Percentiles rank a stretch among this genome's conserved stretches.
phyloP scores from a whole-genome alignment of 2,329 filamentous ascomycete genomes.

The Botryotinia globosa region DNA sequence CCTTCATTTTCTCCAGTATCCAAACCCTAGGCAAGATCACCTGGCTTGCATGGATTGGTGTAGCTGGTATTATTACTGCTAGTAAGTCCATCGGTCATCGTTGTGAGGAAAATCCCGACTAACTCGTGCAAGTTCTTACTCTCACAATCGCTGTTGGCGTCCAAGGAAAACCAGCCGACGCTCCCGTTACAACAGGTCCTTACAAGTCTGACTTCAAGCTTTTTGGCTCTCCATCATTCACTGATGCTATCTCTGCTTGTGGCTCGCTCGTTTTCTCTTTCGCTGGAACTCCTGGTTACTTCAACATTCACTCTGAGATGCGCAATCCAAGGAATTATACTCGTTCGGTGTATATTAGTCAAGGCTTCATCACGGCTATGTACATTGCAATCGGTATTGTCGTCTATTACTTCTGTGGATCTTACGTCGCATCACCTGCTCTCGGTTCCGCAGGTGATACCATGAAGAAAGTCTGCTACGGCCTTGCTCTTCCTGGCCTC shows the following conservation, averaged over 20 bases:
- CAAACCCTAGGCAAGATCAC: conserved; percentile 60
- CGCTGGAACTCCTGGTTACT: conserved; percentile 58
- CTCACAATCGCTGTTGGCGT: conserved; percentile 53
- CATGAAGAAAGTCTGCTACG: conserved; percentile 61
- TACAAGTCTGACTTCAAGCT: conserved; percentile 59
- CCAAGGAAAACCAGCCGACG: conserved; percentile 31
- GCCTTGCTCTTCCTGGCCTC: conserved; percentile 55
- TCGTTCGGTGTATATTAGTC: conserved; percentile 53
- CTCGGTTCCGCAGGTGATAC: conserved; percentile 58
- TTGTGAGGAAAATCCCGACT: not conserved
- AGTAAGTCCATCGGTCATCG: not conserved
- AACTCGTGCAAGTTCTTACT: conserved; percentile 46
- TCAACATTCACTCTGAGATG: conserved; percentile 67
- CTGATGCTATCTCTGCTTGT: conserved; percentile 55
- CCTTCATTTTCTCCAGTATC: conserved; percentile 50
- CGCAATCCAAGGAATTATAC: conserved; percentile 55
- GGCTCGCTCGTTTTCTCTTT: conserved; percentile 59
- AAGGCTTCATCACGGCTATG: conserved; percentile 39
- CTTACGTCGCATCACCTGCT: conserved; percentile 61
- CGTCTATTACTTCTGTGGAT: conserved; percentile 44
- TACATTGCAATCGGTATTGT: conserved; percentile 46
- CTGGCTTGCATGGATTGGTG: conserved; percentile 61
- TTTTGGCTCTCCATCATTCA: conserved; percentile 56
- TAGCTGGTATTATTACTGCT: conserved; percentile 55
- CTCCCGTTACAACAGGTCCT: conserved; percentile 43